Conservation (phyloP, 1,284 basidiomycete species). For the Heliocybe sulcata region DNA sequence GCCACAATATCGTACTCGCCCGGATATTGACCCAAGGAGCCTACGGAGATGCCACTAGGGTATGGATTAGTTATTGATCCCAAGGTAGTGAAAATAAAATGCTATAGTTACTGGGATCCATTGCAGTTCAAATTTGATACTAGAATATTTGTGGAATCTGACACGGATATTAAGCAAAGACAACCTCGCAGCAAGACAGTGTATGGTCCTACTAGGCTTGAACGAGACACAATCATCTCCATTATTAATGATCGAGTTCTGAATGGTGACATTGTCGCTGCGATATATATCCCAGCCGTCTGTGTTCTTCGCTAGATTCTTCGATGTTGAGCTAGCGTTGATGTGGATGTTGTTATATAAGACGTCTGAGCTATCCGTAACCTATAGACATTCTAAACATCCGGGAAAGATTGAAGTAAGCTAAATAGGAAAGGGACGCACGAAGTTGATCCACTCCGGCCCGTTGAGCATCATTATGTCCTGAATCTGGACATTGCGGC, state of each 20-base stretch:
- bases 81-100: background rate
- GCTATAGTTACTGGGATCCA: slow-evolving; percentile 27
- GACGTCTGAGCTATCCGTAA: slow-evolving; percentile 28
- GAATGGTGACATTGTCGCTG: slow-evolving; percentile 22
- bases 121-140: slow-evolving; percentile 37
- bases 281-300: slow-evolving; percentile 64
- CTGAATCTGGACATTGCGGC: slow-evolving; percentile 42
- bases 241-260: slow-evolving; percentile 23
- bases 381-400: slow-evolving; percentile 11
- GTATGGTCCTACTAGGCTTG: slow-evolving; percentile 31
- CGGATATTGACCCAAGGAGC: slow-evolving; percentile 40
- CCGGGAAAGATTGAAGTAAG: background rate
- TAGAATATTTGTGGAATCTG: slow-evolving; percentile 32
- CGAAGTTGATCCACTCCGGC: slow-evolving; percentile 53
- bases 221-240: slow-evolving; percentile 33
- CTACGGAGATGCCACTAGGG: slow-evolving; percentile 36
- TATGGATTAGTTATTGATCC: background rate
- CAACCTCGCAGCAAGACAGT: background rate
- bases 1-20: slow-evolving; percentile 41
- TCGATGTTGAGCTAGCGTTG: slow-evolving; percentile 33
- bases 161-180: background rate
- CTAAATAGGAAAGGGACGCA: slow-evolving; percentile 14
- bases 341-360: slow-evolving; percentile 32
- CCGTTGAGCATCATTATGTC: slow-evolving; percentile 32
- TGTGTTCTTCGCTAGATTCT: slow-evolving; percentile 39